Conservation (phyloP, 2,329 filamentous ascomycete species). For the Microdochium trichocladiopsis region DNA sequence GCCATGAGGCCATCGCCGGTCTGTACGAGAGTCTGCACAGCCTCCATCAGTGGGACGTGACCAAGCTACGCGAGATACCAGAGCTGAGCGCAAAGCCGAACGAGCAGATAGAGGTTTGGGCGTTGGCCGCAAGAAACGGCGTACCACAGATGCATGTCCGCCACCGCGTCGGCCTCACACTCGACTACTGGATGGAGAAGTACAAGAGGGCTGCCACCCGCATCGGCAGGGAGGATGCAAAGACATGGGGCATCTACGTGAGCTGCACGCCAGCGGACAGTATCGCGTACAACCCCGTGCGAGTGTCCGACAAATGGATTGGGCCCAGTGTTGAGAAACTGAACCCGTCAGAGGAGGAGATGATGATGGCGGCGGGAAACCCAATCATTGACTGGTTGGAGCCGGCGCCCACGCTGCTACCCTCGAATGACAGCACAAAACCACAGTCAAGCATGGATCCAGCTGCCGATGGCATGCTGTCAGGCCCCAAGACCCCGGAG, state of each 20-base stretch:
- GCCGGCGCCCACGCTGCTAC: slow-evolving; percentile 57
- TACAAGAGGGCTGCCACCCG: slow-evolving; percentile 35
- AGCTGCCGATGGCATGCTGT: slow-evolving; percentile 32
- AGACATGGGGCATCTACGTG: slow-evolving; percentile 61
- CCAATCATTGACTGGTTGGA: slow-evolving; percentile 64
- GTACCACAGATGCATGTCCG: slow-evolving; percentile 64
- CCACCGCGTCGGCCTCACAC: slow-evolving; percentile 57
- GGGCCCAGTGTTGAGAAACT: slow-evolving; percentile 58
- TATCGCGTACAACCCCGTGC: slow-evolving; percentile 49
- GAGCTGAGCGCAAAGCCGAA: slow-evolving; percentile 36
- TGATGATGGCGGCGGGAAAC: slow-evolving; percentile 20
- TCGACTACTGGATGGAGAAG: slow-evolving; percentile 73
- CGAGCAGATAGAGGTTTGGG: slow-evolving; percentile 44
- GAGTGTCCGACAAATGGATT: slow-evolving; percentile 70
- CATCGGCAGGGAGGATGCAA: slow-evolving; percentile 29
- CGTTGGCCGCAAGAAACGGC: slow-evolving; percentile 65
- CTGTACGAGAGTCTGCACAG: slow-evolving; percentile 63
- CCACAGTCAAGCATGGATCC: slow-evolving; percentile 46
- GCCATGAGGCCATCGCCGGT: slow-evolving; percentile 70
- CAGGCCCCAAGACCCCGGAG: slow-evolving; percentile 52
- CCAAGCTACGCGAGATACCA: slow-evolving; percentile 44
- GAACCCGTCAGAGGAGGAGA: slow-evolving; percentile 34
- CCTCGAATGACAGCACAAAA: slow-evolving; percentile 34
- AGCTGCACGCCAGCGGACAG: slow-evolving; percentile 49
- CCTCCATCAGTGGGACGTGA: slow-evolving; percentile 65